Conservation (phyloP, 768 basidiomycete species). For the Tylopilus subfusipes region DNA sequence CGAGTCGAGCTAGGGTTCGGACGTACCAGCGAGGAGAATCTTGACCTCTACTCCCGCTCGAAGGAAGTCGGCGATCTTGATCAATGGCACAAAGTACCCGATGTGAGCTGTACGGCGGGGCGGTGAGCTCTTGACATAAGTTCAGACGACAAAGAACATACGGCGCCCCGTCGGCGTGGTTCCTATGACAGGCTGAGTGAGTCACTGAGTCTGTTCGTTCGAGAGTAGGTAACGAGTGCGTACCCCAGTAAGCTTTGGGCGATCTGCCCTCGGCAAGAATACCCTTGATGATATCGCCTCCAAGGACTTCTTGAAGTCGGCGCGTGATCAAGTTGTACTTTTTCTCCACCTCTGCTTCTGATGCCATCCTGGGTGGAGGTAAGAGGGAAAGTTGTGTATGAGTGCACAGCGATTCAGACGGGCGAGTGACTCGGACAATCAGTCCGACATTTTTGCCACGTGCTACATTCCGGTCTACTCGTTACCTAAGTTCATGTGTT, state of each 20-base stretch:
- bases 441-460: not conserved
- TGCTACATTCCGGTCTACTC: not conserved
- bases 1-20: not conserved
- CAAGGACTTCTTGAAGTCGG: slow-evolving; percentile 82
- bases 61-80: slow-evolving; percentile 95
- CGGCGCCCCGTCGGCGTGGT: slow-evolving; percentile 93
- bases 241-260: slow-evolving; percentile 91
- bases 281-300: slow-evolving; percentile 76
- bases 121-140: not conserved
- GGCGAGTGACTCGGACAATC: not conserved
- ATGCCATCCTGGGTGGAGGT: slow-evolving; percentile 27
- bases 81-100: slow-evolving; percentile 93
- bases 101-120: slow-evolving; percentile 68
- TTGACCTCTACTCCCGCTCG: slow-evolving; percentile 89
- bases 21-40: slow-evolving; percentile 72
- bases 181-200: slow-evolving; percentile 44
- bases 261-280: slow-evolving; percentile 73
- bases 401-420: not conserved
- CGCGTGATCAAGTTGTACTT: slow-evolving; percentile 84
- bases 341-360: slow-evolving; percentile 33
- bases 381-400: not conserved
- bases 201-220: not conserved
- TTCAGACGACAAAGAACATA: slow-evolving; percentile 40
- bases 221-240: slow-evolving; percentile 17
- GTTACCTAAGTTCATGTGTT: too few relatives aligned